A percentile compares a stretch with the other conserved stretches of the same genome.
These are phyloP conservation scores for Murraya paniculata DNA, from an alignment of 345 rosid species.

Conservation along the genomic window DNA sequence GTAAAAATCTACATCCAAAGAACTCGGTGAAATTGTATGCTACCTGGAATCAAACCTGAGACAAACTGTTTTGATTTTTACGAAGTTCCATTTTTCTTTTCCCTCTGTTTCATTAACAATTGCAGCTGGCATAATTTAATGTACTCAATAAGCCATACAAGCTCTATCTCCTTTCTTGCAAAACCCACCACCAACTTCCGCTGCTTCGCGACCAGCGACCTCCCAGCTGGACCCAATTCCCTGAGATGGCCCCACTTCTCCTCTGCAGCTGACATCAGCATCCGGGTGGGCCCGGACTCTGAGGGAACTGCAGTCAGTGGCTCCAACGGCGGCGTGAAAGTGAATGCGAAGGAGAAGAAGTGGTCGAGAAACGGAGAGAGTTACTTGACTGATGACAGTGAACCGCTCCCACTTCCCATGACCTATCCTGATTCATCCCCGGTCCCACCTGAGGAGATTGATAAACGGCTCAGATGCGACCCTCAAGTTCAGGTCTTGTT, in stretches of 20 bases:
- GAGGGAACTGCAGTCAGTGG: constrained; percentile 30
- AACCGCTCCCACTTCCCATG: constrained; percentile 95
- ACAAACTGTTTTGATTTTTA: background rate
- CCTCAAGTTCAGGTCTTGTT: constrained; percentile 57
- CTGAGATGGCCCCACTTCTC: constrained; percentile 39
- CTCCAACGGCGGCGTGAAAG: constrained; percentile 34
- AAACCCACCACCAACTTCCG: constrained; percentile 38
- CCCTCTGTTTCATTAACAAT: background rate
- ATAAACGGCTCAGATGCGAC: constrained; percentile 69
- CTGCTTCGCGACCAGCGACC: constrained; percentile 65
- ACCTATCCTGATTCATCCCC: constrained; percentile 81
- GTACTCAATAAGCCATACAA: constrained; percentile 51
- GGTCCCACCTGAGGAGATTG: constrained; percentile 69
- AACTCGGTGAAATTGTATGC: background rate
- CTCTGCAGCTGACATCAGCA: constrained; percentile 43
- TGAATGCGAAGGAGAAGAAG: constrained; percentile 58
- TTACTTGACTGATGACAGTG: constrained; percentile 64
- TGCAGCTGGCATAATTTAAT: constrained; percentile 29
- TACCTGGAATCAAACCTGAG: background rate
- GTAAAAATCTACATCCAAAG: background rate
- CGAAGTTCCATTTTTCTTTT: background rate
- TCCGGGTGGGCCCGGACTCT: constrained; percentile 44
- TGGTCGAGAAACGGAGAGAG: constrained; percentile 84
- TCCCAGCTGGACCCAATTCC: constrained; percentile 33
- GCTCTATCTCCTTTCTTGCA: constrained; percentile 24